A percentile compares a stretch with the other conserved stretches of the same genome.
Conservation (phyloP, 805 yeast species). For the Lipomyces orientalis region DNA sequence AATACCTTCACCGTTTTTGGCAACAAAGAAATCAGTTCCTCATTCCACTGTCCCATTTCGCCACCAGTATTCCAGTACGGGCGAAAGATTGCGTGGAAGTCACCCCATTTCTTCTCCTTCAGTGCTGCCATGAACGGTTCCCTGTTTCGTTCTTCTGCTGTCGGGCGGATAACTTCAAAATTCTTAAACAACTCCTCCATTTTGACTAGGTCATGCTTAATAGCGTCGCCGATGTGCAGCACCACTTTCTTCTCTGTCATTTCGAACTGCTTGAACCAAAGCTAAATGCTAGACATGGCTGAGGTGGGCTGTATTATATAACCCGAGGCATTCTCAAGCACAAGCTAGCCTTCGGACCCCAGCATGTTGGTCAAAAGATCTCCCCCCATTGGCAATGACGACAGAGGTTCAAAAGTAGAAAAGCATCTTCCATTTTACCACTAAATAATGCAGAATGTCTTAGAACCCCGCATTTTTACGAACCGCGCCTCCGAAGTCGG, state of each 20-base stretch:
- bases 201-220: neutral
- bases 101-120: conserved; percentile 14
- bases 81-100: conserved; percentile 16
- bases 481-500: too few species aligned
- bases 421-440: too few species aligned
- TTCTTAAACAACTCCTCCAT: conserved; percentile 3
- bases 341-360: too few species aligned
- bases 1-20: conserved; percentile 17
- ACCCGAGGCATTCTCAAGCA: too few species aligned
- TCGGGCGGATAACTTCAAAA: conserved; percentile 11
- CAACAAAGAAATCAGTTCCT: conserved; percentile 16
- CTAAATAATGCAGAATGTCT: too few species aligned
- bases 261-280: neutral
- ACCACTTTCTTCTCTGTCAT: conserved; percentile 14
- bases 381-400: too few species aligned
- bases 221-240: conserved; percentile 18
- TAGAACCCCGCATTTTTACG: too few species aligned
- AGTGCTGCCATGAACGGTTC: conserved; percentile 15
- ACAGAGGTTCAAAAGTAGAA: too few species aligned
- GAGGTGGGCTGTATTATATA: too few species aligned
- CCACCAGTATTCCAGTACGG: conserved; percentile 14
- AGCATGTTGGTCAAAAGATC: too few species aligned
- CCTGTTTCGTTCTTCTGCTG: conserved; percentile 7
- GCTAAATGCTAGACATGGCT: too few species aligned
- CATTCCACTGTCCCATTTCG: conserved; percentile 17